Percentiles rank a stretch among this genome's conserved stretches.
Conservation (phyloP, 441 rosid genomes). For the Mallotus japonicus region DNA sequence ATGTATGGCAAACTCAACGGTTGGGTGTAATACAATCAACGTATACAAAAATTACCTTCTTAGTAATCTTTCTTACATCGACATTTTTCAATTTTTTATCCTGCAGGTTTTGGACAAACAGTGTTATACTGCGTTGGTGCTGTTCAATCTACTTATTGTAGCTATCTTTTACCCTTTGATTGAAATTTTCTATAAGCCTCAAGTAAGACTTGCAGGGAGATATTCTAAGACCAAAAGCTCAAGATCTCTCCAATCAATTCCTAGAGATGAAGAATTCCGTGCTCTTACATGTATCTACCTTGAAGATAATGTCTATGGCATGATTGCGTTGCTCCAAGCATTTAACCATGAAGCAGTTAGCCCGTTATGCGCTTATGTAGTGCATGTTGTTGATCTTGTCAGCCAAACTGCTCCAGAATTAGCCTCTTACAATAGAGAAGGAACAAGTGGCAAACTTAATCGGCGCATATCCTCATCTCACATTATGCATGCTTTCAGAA, state of each 20-base stretch:
- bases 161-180: constrained; percentile 19
- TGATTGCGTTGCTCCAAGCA: constrained; percentile 35
- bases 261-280: constrained; percentile 32
- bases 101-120: constrained; percentile 15
- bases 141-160: constrained; percentile 23
- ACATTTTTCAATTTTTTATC: neutral
- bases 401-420: constrained; percentile 30
- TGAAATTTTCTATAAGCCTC: constrained; percentile 22
- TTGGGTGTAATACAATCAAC: too few species aligned
- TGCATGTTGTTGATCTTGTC: constrained; percentile 31
- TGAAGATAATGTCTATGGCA: constrained; percentile 29
- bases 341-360: constrained; percentile 7
- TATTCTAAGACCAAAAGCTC: neutral
- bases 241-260: constrained; percentile 31
- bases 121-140: constrained; percentile 25
- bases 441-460: neutral
- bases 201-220: neutral
- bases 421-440: constrained; percentile 14
- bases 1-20: too few species aligned
- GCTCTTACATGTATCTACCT: constrained; percentile 28
- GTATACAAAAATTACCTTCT: too few species aligned
- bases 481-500: constrained; percentile 31
- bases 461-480: constrained; percentile 4
- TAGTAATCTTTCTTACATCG: too few species aligned
- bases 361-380: constrained; percentile 18